Percentiles rank a stretch among this genome's conserved stretches.
Conservation (phyloP, 1,139 yeast genomes). For the Geotrichum citri-aurantii region DNA sequence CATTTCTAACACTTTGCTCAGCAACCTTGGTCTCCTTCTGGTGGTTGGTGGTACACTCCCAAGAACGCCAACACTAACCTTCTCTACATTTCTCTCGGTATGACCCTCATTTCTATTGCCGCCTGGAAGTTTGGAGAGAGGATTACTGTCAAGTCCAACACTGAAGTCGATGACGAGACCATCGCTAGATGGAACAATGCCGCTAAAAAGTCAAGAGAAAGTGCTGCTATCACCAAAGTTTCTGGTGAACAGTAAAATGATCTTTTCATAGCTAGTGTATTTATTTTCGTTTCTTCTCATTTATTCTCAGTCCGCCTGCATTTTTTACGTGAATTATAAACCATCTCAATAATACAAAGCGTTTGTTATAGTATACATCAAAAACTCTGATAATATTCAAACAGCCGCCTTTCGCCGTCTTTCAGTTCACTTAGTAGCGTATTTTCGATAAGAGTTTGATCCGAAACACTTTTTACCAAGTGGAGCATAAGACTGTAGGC, state of each 20-base stretch:
- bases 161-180: slow-evolving; percentile 34
- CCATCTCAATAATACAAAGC: not conserved
- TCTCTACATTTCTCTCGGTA: slow-evolving; percentile 32
- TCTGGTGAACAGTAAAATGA: slow-evolving; percentile 15
- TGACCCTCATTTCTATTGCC: slow-evolving; percentile 31
- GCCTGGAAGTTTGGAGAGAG: slow-evolving; percentile 33
- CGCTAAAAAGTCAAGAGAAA: slow-evolving; percentile 36
- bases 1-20: slow-evolving; percentile 13
- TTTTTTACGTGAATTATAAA: not conserved
- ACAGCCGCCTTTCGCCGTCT: slow-evolving; percentile 11
- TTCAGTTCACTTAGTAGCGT: slow-evolving; percentile 2
- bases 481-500: slow-evolving; percentile 6
- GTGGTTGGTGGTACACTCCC: slow-evolving; percentile 44
- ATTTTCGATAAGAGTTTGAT: not conserved
- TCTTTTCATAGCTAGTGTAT: not conserved
- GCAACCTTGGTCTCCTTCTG: slow-evolving; percentile 38
- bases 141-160: slow-evolving; percentile 29
- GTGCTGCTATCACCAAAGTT: slow-evolving; percentile 28
- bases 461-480: not conserved
- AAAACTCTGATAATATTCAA: slow-evolving; percentile 9
- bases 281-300: not conserved
- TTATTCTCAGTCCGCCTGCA: not conserved
- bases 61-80: slow-evolving; percentile 40
- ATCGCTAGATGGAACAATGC: slow-evolving; percentile 38
- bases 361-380: not conserved